Percentiles rank a stretch among this genome's conserved stretches.
Conservation (phyloP, 1,139 yeast species). For the Kazachstania sp. region DNA sequence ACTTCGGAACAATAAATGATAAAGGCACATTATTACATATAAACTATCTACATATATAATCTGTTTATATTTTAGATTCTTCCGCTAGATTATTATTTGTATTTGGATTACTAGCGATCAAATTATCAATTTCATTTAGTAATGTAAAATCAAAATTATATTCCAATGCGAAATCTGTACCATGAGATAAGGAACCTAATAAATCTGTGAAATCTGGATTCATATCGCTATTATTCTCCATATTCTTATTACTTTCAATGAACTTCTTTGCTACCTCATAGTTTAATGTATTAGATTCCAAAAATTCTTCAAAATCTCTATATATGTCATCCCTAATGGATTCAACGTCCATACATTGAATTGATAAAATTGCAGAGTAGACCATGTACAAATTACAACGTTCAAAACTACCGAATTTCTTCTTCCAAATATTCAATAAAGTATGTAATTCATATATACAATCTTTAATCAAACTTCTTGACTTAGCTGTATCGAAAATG, state of each 20-base stretch:
- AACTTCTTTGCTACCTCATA: conserved; percentile 25
- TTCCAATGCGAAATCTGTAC: conserved; percentile 26
- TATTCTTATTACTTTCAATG: conserved; percentile 14
- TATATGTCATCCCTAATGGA: conserved; percentile 14
- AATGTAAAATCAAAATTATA: conserved; percentile 28
- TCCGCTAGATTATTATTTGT: neutral
- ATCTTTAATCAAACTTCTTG: conserved; percentile 22
- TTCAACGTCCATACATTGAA: conserved; percentile 25
- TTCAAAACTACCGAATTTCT: conserved; percentile 28
- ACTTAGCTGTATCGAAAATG: conserved; percentile 27
- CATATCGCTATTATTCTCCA: conserved; percentile 9
- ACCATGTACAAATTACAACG: conserved; percentile 25
- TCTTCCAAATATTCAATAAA: conserved; percentile 28
- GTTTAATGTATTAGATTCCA: conserved; percentile 19
- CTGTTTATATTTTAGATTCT: neutral
- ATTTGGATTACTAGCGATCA: conserved; percentile 15
- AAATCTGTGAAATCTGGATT: conserved; percentile 19
- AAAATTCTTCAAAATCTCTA: conserved; percentile 15
- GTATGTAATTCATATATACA: conserved; percentile 30
- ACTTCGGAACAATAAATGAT: too few species aligned
- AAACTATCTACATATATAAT: too few species aligned
- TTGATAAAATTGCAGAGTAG: conserved; percentile 23
- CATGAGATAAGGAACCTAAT: conserved; percentile 23
- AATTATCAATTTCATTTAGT: conserved; percentile 26
- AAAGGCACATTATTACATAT: too few species aligned